Conservation (phyloP, 2,329 filamentous ascomycete species). For the Lasiodiplodia hormozganensis region DNA sequence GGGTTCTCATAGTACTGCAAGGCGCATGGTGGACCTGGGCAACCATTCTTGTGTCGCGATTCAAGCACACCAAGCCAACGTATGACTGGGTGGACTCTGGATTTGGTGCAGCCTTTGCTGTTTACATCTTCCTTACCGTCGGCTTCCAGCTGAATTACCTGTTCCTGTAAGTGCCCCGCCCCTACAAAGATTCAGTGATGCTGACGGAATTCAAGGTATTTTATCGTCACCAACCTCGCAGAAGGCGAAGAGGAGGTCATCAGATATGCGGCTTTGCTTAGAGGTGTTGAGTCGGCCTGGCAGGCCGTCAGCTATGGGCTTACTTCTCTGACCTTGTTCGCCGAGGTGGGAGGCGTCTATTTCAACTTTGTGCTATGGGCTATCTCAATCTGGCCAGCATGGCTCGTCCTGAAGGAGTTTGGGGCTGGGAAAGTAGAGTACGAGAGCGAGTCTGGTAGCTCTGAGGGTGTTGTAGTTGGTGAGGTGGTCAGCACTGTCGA, state of each 20-base stretch:
- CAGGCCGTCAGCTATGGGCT: constrained; percentile 76
- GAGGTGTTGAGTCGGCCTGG: constrained; percentile 75
- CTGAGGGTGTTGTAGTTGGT: background rate
- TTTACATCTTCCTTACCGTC: constrained; percentile 71
- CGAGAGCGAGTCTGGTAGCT: background rate
- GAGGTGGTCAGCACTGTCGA: background rate
- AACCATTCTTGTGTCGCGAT: constrained; percentile 68
- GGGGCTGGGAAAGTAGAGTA: constrained; percentile 44
- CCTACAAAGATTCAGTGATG: background rate
- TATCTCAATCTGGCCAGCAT: constrained; percentile 67
- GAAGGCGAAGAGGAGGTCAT: constrained; percentile 68
- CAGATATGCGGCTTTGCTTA: constrained; percentile 70
- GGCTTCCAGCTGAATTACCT: constrained; percentile 78
- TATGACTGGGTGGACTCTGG: constrained; percentile 70
- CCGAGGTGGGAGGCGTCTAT: constrained; percentile 70
- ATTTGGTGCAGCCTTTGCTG: constrained; percentile 70
- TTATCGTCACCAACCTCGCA: constrained; percentile 72
- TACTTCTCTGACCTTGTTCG: constrained; percentile 67
- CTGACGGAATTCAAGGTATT: constrained; percentile 59
- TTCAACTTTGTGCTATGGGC: constrained; percentile 75
- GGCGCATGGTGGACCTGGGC: constrained; percentile 77
- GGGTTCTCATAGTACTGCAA: constrained; percentile 61
- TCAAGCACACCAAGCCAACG: constrained; percentile 61
- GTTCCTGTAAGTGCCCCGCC: constrained; percentile 58
- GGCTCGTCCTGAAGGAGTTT: constrained; percentile 68